These are phyloP conservation scores for Manihot esculenta DNA, from an alignment of 441 rosid species.

Conservation along the genomic window DNA sequence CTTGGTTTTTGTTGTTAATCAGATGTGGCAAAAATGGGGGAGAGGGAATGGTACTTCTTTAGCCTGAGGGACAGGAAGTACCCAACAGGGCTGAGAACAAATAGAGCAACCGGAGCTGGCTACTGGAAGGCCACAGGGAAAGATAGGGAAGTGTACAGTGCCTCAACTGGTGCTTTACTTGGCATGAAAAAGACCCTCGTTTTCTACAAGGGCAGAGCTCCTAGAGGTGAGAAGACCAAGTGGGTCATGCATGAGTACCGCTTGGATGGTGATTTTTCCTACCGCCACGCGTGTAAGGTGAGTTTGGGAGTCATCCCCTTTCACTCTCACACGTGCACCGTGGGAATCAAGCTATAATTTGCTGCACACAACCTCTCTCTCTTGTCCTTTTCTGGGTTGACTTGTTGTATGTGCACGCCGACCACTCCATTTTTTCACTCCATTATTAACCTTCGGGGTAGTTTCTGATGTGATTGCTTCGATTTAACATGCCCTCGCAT, in stretches of 20 bases:
- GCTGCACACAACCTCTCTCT: background rate
- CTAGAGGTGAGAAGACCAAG: slow-evolving; percentile 92
- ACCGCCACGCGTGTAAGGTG: slow-evolving; percentile 88
- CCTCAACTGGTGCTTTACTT: slow-evolving; percentile 48
- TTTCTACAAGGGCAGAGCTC: slow-evolving; percentile 94
- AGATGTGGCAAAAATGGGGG: slow-evolving; percentile 94
- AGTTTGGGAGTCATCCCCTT: background rate
- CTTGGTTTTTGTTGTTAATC: slow-evolving; percentile 14
- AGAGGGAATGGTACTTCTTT: slow-evolving; percentile 93
- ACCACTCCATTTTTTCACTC: slow-evolving; percentile 32
- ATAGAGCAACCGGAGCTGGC: slow-evolving; percentile 93
- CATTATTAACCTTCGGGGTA: slow-evolving; percentile 22
- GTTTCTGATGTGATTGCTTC: slow-evolving; percentile 50
- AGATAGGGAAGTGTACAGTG: slow-evolving; percentile 76
- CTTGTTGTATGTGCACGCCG: slow-evolving; percentile 28
- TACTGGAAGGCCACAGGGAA: slow-evolving; percentile 99
- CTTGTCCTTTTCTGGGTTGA: slow-evolving; percentile 65
- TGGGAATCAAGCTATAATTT: background rate
- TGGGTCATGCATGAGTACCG: slow-evolving; percentile 99
- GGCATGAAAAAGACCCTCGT: slow-evolving; percentile 98
- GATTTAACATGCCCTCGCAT: slow-evolving; percentile 31
- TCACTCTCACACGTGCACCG: background rate
- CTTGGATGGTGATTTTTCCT: slow-evolving; percentile 75
- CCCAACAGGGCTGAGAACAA: slow-evolving; percentile 92
- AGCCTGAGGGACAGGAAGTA: slow-evolving; percentile 95